Base-by-base conservation (phyloP, 805 yeast genomes). In the Schizosaccharomyces lindneri region DNA sequence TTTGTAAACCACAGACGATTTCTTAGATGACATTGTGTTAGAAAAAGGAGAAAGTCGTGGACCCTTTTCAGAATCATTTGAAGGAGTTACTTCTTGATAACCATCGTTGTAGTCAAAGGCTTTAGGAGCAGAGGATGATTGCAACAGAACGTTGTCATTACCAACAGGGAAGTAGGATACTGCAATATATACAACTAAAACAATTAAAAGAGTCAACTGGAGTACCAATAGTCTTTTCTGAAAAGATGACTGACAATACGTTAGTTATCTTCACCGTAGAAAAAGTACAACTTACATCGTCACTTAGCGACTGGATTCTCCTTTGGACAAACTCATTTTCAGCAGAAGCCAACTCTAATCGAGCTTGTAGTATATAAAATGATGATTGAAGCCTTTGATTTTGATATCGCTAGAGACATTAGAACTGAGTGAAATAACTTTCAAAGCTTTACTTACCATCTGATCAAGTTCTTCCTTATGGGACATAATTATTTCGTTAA, bases 321-420 rank as follows among this genome's bases (percentile, higher is more conserved):
- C 51, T 46, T 24, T 46, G 51, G 3, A 46, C 11, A 24, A 19
- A 46, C 27, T 46, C 51, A 17, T 46, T 46, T 46, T 46, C 51
- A 11, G 51, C 51, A 46, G 51, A 46, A 46, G 27, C 27, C 21
- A 46, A 24, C 51, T 46, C 51, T 6, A 46, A 24, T 46, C 27
- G 21, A 46, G 51, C 51, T 13, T 46, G 51, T 7, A 46, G 51
- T 19, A 24, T 24, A 46, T 19, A 46, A n/a, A 46, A 46, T 2
- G 51, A 48, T 2, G 39, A 27, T 15, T 15, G 41, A 64, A 67
- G 9, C 17, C 41, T 36, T 15, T 36, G 95, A 85, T 55, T 87
- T 72, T 0, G 41, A 13, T 36, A 36, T 36, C 41, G 41, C 41
- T 36, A 7, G 3, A 36, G 17, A 36, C 13, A 13, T 36, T 36